Evolutionary conservation across 1,139 yeast genomes (phyloP), one percentile per base, ranked within the genome.

Genomic region (Ogataea hybrid): DNA sequence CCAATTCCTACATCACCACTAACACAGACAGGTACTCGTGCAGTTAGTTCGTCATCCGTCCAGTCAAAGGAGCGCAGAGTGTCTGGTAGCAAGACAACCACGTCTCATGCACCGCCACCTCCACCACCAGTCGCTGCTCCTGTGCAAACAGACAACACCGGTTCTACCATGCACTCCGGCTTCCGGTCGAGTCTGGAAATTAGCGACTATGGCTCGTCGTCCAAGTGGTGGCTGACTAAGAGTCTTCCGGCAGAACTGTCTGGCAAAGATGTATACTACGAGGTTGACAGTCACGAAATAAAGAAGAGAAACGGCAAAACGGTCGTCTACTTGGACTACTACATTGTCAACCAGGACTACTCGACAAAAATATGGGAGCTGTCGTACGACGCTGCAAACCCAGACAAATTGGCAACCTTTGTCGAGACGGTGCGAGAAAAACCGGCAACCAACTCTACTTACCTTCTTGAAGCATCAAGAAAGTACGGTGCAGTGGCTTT

Each of bases 301-400:
- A 54, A 56, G 12, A 84, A 83, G 57, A 77, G 96, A 51, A 79
- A 79, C 10, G 77, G 78, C 18, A 67, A 75, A 34, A 55, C 54
- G 4, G 63, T 79, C 37, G 64, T 71, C 6, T 71, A 77, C 47
- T 72, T 83, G 44, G 92, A 85, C 50, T 81, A 84, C 53, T 88
- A 87, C 60, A 71, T 89, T 15, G 63, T 89, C 35, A 84, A 81
- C 59, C 79, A 77, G 48, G 95, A 86, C 58, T 79, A 84, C 51
- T 76, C 92, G 2, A 89, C 84, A 55, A 69, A 83, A 14, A 63
- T 75, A 1, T 64, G 85, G 50, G 80, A 79, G 49, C 48, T 70
- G 5, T 71, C 74, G 33, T 87, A 70, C 56, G 81, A 81, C 38
- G 56, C 61, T 15, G 67, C 69, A 20, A 77, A 79, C 47, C 89